Conservation (phyloP, 257 asterid genomes). For the Solanum pinnatisectum region DNA sequence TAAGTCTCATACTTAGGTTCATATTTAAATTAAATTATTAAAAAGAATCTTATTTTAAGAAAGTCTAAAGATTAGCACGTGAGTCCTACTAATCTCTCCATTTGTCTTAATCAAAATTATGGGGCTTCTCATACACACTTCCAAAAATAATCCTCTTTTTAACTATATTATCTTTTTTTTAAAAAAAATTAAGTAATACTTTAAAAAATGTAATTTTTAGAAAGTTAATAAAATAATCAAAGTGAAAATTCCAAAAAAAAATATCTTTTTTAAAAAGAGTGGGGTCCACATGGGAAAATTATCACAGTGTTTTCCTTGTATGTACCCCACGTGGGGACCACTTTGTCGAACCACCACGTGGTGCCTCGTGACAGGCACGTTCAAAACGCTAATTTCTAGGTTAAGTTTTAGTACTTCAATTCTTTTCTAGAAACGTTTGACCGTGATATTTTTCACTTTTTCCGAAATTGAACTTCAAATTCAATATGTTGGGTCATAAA, state of each 20-base stretch:
- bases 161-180: not conserved
- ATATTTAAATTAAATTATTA: not conserved
- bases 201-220: not conserved
- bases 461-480: not conserved
- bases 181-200: not conserved
- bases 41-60: not conserved
- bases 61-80: constrained; percentile 8
- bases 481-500: not conserved
- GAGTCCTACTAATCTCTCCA: constrained; percentile 3
- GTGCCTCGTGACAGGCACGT: constrained; percentile 13
- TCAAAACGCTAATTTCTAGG: constrained; percentile 5
- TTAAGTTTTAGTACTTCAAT: not conserved
- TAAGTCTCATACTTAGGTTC: not conserved
- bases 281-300: not conserved
- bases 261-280: not conserved
- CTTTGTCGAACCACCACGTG: constrained; percentile 1
- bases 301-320: not conserved
- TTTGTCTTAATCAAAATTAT: not conserved
- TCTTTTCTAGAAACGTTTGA: not conserved
- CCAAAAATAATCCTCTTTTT: constrained; percentile 10
- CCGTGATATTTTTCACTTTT: too few species aligned
- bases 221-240: not conserved
- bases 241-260: not conserved
- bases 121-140: constrained; percentile 1
- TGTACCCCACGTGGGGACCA: not conserved